Evolutionary conservation across 495 filamentous ascomycete genomes (phyloP).

Genomic region (Penicillium simplicissimum): DNA sequence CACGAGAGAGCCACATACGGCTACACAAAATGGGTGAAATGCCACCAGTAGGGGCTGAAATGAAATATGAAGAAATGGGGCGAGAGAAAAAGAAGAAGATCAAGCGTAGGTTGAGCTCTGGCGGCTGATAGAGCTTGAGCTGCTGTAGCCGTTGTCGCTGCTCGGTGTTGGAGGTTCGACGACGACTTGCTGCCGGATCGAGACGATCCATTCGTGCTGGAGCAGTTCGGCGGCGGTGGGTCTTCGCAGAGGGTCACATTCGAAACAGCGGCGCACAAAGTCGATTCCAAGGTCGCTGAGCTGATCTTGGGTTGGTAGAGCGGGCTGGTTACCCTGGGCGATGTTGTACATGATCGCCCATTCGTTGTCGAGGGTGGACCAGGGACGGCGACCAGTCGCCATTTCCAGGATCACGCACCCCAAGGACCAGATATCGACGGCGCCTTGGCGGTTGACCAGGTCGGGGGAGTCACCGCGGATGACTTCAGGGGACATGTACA

Average conservation of each 20-base stretch:
- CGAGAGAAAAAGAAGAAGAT: constrained; percentile 5
- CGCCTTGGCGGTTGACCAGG: constrained; percentile 65
- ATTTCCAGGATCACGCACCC: constrained; percentile 97
- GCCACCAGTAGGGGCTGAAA: not conserved
- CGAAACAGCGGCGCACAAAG: constrained; percentile 85
- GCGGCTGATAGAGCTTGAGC: constrained; percentile 34
- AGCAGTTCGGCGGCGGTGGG: constrained; percentile 85
- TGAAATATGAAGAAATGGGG: not conserved
- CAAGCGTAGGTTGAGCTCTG: constrained; percentile 38
- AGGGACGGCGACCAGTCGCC: constrained; percentile 92
- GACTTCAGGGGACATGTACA: constrained; percentile 99
- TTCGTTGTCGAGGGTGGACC: constrained; percentile 97
- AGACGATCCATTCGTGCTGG: constrained; percentile 94
- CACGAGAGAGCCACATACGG: not conserved
- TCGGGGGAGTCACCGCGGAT: constrained; percentile 75
- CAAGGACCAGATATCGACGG: constrained; percentile 96
- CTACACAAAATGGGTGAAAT: not conserved
- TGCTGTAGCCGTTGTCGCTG: constrained; percentile 40
- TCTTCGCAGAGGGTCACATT: constrained; percentile 76
- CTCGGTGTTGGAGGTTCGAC: constrained; percentile 52
- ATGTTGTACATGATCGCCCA: constrained; percentile 99
- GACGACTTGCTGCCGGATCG: constrained; percentile 60
- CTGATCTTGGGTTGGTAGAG: constrained; percentile 78
- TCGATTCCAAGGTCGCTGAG: constrained; percentile 82
- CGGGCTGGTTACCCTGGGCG: constrained; percentile 89